Base-by-base conservation (phyloP, 164 flowering plant species). In the Nymphaea colorata region DNA sequence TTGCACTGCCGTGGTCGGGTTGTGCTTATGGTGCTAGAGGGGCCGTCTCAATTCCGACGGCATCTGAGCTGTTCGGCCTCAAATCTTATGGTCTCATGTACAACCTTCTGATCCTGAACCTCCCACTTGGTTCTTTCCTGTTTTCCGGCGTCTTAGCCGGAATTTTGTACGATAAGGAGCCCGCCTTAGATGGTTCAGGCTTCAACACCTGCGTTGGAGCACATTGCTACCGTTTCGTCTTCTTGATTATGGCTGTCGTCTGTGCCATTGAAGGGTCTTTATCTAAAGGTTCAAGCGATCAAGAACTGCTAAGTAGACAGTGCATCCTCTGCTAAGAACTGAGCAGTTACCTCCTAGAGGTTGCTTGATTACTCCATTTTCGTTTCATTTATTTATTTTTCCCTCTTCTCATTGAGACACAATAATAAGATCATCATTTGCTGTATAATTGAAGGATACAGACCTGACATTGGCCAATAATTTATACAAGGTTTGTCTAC, bases 121-220 rank as follows among this genome's bases (percentile, higher is more conserved):
- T 92, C 16, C 96, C 98, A 0, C 84, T 92, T 0, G 98, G 96
- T 41, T 92, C 98, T 66, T 86, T 92, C 85, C 88, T 92, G 69
- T 92, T 92, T 76, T 92, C 98, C 1, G 98, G 96, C 17, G 81
- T 88, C 51, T 91, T 92, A 4, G 96, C 96, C 5, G 98, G 98
- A 5, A 65, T 80, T 3, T 66, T 89, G 17, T 92, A 92, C 16
- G 98, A 92, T 55, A 74, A 86, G 4, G 67, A 92, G 72, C 96
- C 98, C 3, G 85, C 90, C 2, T 8, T 2, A 7, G 79, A 79
- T 0, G 73, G 84, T 0, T 85, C 79, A 16, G 98, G 94, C 5
- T 91, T 92, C 61, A 89, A 84, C 74, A 89, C 94, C 2, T 92
- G 96, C 42, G 73, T 85, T 1, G 98, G 98, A 4, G 78, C 89